phyloP scores from a whole-genome alignment of 2,329 filamentous ascomycete genomes.

The Fusarium sp. region DNA sequence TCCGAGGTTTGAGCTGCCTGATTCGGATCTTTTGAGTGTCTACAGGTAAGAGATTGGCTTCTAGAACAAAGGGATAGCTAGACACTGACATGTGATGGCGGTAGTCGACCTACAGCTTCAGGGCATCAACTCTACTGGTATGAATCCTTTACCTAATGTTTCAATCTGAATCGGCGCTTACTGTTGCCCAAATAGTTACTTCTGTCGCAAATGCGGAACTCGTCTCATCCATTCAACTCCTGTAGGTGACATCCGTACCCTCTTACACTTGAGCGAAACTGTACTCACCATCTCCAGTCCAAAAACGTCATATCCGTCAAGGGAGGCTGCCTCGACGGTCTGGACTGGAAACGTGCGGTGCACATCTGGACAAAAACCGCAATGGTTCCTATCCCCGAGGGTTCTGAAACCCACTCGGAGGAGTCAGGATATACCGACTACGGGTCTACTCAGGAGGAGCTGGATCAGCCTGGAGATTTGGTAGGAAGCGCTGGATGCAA shows the following conservation, averaged over 20 bases:
- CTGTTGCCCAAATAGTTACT: constrained; percentile 60
- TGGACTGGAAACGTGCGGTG: constrained; percentile 69
- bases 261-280: constrained; percentile 3
- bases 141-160: constrained; percentile 16
- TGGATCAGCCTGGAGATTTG: constrained; percentile 60
- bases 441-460: constrained; percentile 55
- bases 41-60: constrained; percentile 55
- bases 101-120: constrained; percentile 66
- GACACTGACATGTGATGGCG: constrained; percentile 7
- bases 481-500: constrained; percentile 50
- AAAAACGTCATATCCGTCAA: constrained; percentile 74
- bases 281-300: constrained; percentile 50
- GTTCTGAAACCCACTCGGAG: constrained; percentile 66
- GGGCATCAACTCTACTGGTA: constrained; percentile 70
- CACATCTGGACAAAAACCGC: constrained; percentile 77
- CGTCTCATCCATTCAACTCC: constrained; percentile 71
- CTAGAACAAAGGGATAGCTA: neutral
- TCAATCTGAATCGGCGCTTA: constrained; percentile 9
- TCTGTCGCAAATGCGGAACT: constrained; percentile 74
- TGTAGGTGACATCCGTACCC: constrained; percentile 51
- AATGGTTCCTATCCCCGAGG: constrained; percentile 75
- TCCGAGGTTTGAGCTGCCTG: constrained; percentile 70
- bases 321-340: constrained; percentile 72
- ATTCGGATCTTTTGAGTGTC: constrained; percentile 60
- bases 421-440: constrained; percentile 61